Evolutionary conservation across 2,329 filamentous ascomycete genomes (phyloP).

Genomic region (Blumeriella jaapii): DNA sequence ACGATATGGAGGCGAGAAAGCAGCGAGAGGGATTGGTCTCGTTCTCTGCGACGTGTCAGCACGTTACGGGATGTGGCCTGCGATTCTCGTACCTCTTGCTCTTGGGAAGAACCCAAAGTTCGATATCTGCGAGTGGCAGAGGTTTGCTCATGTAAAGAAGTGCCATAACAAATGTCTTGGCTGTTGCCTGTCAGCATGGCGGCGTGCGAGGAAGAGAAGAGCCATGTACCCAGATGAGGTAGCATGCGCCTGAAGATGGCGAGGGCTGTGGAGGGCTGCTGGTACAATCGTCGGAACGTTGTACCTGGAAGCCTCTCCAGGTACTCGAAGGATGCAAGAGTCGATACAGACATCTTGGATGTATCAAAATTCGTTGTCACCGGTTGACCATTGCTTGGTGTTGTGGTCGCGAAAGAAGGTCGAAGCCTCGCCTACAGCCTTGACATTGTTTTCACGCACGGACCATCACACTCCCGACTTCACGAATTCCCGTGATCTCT

Average conservation of each 20-base stretch:
- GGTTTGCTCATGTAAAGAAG: constrained; percentile 83
- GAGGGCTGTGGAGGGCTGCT: constrained; percentile 88
- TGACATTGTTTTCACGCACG: too few relatives aligned
- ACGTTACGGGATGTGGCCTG: neutral
- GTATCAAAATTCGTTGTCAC: constrained; percentile 12
- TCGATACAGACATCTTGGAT: constrained; percentile 31
- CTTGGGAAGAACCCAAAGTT: constrained; percentile 70
- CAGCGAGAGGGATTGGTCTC: constrained; percentile 72
- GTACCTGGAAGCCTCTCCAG: constrained; percentile 83
- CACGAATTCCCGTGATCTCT: too few relatives aligned
- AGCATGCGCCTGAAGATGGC: constrained; percentile 97
- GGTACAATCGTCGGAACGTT: constrained; percentile 84
- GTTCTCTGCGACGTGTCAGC: constrained; percentile 42
- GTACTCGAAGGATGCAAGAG: constrained; percentile 68
- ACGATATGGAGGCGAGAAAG: constrained; percentile 82
- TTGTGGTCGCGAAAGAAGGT: constrained; percentile 1
- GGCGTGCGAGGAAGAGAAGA: constrained; percentile 7
- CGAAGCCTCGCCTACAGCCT: constrained; percentile 16
- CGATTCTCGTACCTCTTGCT: constrained; percentile 37
- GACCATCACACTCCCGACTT: too few relatives aligned
- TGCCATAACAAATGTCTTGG: constrained; percentile 92
- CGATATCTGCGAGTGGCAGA: constrained; percentile 67
- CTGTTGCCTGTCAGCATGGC: constrained; percentile 32
- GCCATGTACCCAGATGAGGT: constrained; percentile 63
- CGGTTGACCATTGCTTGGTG: constrained; percentile 17